Conservation (phyloP, 805 yeast species). For the Kodamaea hsintzibuensis region DNA sequence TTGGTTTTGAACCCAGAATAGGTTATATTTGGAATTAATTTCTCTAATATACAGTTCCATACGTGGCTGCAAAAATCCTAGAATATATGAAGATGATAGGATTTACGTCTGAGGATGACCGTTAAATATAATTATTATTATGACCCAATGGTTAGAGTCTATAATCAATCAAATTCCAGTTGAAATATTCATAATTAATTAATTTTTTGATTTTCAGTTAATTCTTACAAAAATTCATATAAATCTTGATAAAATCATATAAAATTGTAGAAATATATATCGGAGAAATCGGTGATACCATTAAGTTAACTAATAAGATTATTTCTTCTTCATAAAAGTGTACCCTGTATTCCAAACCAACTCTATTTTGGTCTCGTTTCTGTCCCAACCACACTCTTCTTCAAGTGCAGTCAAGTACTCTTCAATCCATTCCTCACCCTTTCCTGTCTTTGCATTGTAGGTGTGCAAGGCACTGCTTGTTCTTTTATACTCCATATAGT, state of each 20-base stretch:
- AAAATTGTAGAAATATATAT: too few relatives aligned
- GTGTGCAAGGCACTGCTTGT: slow-evolving; percentile 73
- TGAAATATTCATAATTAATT: too few relatives aligned
- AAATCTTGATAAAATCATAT: too few relatives aligned
- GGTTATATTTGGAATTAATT: too few relatives aligned
- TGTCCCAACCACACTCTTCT: slow-evolving; percentile 45
- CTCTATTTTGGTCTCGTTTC: slow-evolving; percentile 39
- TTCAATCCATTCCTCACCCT: slow-evolving; percentile 33
- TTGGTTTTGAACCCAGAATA: neutral
- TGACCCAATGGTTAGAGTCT: too few relatives aligned
- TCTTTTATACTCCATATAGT: slow-evolving; percentile 52
- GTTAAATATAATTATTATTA: too few relatives aligned
- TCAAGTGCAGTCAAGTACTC: slow-evolving; percentile 36
- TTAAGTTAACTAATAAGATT: neutral
- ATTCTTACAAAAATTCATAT: neutral
- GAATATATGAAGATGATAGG: neutral
- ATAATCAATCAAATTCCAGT: neutral
- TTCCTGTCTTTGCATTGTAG: slow-evolving; percentile 45
- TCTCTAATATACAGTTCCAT: neutral
- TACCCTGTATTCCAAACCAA: slow-evolving; percentile 54
- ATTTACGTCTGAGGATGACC: too few relatives aligned
- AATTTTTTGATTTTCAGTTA: neutral
- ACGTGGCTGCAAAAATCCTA: neutral
- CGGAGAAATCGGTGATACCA: neutral
- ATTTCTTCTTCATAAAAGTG: slow-evolving; percentile 43